Evolutionary conservation across 2,329 filamentous ascomycete genomes (phyloP), one percentile per base, ranked within the genome.

Genomic region (Sporothrix inflata): DNA sequence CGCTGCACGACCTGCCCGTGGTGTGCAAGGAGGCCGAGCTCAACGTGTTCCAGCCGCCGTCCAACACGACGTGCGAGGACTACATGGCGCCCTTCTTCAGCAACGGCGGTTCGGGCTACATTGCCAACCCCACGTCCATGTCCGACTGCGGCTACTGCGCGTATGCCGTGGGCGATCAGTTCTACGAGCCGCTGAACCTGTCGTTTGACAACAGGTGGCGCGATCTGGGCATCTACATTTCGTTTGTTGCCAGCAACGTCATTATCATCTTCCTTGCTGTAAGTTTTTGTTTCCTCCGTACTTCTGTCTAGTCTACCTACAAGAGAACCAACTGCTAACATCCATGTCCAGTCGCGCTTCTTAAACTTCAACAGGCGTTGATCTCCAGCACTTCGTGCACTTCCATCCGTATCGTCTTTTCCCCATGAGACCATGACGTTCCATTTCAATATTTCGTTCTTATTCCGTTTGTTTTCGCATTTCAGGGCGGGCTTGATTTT

Each of bases 131-230:
- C n/a, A 91, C 92, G 75, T 83, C 85, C 1, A 92, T 91, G 0
- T 86, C 83, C 63, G 82, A 85, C 27, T 97, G 94, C 82, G 84
- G 91, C 77, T 97, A 97, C 82, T 97, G 94, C 78, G 92, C 93
- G 0, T 97, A 89, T 82, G 90, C 87, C 74, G 83, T 92, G 14
- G 94, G 94, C 40, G 92, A 97, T 75, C 85, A 97, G 82, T 97
- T 95, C 78, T 97, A 92, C 78, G 78, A 83, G 70, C 85, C 88
- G 0, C 85, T 97, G 21, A 86, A 87, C 2, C 87, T 97, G 77
- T 83, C 82, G 2, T 97, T 91, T 77, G 82, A 83, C 57, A 38
- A 92, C 75, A 84, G 94, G 19, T 97, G 94, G 94, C 87, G 94
- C 71, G 93, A 97, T 76, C 73, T 96, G 72, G 94, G 93, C 1